Evolutionary conservation across 1,139 yeast genomes (phyloP).

Genomic region (Nakaseomyces uthaithaninus): DNA sequence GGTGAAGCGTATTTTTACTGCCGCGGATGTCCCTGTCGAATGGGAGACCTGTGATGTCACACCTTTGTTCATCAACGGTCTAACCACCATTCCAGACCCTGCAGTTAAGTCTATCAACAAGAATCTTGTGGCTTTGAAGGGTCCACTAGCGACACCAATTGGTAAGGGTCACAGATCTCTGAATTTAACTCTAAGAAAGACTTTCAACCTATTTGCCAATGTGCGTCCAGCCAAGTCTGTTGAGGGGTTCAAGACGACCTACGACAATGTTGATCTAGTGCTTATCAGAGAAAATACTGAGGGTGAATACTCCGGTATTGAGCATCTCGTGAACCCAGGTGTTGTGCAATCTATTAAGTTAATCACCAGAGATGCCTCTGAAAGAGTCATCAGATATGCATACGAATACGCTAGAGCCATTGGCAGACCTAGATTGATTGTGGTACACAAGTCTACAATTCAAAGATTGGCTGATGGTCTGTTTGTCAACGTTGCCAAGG

Average conservation of each 20-base stretch:
- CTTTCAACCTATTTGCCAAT: constrained; percentile 91
- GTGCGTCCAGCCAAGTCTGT: constrained; percentile 95
- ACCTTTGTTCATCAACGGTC: constrained; percentile 84
- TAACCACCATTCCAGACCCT: constrained; percentile 85
- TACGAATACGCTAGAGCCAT: constrained; percentile 90
- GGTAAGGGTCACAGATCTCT: constrained; percentile 98
- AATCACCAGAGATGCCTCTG: constrained; percentile 93
- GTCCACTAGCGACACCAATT: constrained; percentile 96
- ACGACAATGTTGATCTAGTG: constrained; percentile 89
- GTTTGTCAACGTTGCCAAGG: constrained; percentile 85
- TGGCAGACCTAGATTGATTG: constrained; percentile 82
- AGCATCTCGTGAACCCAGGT: constrained; percentile 96
- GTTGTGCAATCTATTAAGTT: constrained; percentile 96
- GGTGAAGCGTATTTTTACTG: constrained; percentile 81
- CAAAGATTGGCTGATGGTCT: constrained; percentile 98
- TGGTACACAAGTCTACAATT: constrained; percentile 96
- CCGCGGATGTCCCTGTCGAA: constrained; percentile 90
- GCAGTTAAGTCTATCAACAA: constrained; percentile 90
- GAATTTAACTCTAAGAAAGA: constrained; percentile 94
- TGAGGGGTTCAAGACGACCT: constrained; percentile 90
- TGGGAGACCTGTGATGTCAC: constrained; percentile 98
- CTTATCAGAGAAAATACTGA: constrained; percentile 98
- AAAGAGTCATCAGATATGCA: constrained; percentile 92
- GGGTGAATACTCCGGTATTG: constrained; percentile 99
- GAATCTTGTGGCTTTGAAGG: constrained; percentile 91